These are phyloP conservation scores for Mantamonas sphyraenae DNA, from an alignment of 78 protist genomes.

Conservation along the genomic window DNA sequence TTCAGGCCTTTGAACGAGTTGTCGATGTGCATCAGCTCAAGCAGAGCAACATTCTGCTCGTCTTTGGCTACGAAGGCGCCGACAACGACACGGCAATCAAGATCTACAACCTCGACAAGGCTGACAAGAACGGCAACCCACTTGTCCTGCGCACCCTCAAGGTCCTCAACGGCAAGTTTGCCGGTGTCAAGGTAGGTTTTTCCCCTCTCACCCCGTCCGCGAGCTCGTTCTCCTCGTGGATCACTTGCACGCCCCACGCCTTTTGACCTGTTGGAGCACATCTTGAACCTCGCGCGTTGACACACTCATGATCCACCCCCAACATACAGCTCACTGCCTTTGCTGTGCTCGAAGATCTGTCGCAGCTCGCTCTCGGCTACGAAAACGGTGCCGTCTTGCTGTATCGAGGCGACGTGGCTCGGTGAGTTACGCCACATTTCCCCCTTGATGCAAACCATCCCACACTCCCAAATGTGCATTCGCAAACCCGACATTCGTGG, in stretches of 20 bases:
- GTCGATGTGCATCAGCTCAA: conserved; percentile 12
- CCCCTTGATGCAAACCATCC: no score
- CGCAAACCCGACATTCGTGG: background rate
- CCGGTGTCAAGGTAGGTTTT: no score
- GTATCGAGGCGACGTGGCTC: conserved; percentile 29
- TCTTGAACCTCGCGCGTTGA: background rate
- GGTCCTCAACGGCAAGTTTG: background rate
- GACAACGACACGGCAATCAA: background rate
- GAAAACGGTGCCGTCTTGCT: conserved; percentile 25
- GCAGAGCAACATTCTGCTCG: background rate
- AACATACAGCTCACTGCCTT: background rate
- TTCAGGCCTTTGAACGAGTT: background rate
- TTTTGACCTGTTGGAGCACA: background rate
- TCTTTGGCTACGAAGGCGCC: background rate
- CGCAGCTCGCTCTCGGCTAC: conserved; percentile 41
- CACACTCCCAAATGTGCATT: background rate
- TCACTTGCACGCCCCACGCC: no score
- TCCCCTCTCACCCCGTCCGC: no score
- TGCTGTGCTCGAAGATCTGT: conserved; percentile 21
- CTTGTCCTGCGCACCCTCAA: background rate
- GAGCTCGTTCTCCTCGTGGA: no score
- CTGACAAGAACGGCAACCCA: background rate
- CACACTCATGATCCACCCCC: background rate
- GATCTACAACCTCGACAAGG: background rate
- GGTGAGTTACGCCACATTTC: background rate